phyloP scores from a whole-genome alignment of 2,329 filamentous ascomycete genomes.

The Pyrenochaeta sp. region DNA sequence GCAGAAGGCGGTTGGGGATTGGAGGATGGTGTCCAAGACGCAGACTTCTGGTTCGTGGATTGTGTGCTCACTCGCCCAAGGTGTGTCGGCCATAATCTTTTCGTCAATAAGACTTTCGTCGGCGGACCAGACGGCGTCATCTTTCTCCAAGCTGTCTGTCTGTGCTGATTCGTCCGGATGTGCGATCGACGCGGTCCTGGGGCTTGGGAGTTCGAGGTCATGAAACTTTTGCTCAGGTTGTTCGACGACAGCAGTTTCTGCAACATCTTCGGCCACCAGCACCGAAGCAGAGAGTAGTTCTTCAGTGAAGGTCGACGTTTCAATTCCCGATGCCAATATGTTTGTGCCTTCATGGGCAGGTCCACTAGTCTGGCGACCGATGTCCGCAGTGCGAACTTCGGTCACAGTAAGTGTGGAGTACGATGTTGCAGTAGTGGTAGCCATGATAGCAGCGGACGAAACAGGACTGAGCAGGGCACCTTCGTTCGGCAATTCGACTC shows the following conservation, averaged over 20 bases:
- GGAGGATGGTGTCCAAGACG: neutral
- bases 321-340: neutral
- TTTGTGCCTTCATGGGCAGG: neutral
- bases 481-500: slow-evolving; percentile 12
- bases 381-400: slow-evolving; percentile 15
- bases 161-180: neutral
- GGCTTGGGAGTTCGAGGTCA: neutral
- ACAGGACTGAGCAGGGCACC: slow-evolving; percentile 7
- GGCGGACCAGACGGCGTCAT: neutral
- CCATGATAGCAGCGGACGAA: slow-evolving; percentile 26
- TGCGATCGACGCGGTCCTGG: neutral
- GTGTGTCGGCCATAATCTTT: neutral
- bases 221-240: neutral
- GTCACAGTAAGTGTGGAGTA: slow-evolving; percentile 41
- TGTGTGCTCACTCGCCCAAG: neutral
- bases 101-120: neutral
- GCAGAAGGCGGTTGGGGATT: neutral
- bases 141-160: neutral
- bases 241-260: neutral
- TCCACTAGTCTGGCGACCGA: neutral
- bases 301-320: neutral
- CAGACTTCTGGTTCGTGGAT: neutral
- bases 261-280: neutral
- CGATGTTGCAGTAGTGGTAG: slow-evolving; percentile 36
- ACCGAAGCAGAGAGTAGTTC: neutral